Base-by-base conservation (phyloP, 768 basidiomycete genomes). In the Trametes sanguinea region DNA sequence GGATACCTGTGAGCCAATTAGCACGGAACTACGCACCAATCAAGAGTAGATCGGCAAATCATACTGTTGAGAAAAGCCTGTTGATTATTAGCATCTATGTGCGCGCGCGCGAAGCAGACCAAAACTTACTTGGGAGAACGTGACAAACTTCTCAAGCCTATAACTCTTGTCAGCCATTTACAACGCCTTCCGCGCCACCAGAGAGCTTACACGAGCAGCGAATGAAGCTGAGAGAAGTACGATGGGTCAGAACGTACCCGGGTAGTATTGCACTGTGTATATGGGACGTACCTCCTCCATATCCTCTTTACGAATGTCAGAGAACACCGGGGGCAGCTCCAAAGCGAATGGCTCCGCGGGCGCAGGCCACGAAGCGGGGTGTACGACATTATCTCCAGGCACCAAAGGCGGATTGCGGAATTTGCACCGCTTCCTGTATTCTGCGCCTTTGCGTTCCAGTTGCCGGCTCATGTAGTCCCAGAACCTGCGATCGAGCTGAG, bases 331-430 rank as follows among this genome's bases (percentile, higher is more conserved):
- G 4, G 42, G 30, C 13, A 42, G 37, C 7, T 42, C 40, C n/a
- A 54, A 22, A 9, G 30, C 32, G 33, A 30, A 22, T 10, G 48
- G 54, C 33, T 51, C 37, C 11, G 29, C 35, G 8, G 62, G 73
- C 2, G 77, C 75, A 0, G 82, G 81, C 65, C 86, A 89, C n/a
- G 73, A 77, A 2, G 79, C 81, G 0, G 86, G 85, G 2, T 74
- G 68, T 60, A 80, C 78, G n/a, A 83, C 74, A 53, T 80, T 76
- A 48, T 77, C 75, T 0, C 79, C 77, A 29, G 70, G 70, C 10
- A 73, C 66, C 4, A 63, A 42, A 0, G 77, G 76, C 9, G 57
- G 65, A 22, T 76, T 75, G 35, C 82, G 80, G 60, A 77, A 80
- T 5, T 74, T 72, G 60, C 84, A 87, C 57, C 86, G 78, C 22